Base-by-base conservation (phyloP, 164 flowering plant species). In the Chimonanthus praecox region DNA sequence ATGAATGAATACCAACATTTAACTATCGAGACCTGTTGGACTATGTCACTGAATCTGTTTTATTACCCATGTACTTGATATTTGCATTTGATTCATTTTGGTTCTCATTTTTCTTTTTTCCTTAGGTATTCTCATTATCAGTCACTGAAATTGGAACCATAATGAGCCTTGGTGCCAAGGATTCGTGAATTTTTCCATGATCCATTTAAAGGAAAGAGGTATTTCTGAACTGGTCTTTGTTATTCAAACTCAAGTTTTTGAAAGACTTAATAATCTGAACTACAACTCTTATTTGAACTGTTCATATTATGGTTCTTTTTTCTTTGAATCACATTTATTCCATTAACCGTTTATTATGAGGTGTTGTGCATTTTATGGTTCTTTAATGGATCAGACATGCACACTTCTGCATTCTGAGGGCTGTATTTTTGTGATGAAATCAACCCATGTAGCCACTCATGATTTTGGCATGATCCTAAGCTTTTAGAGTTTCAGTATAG, bases 151-250 rank as follows among this genome's bases (percentile, higher is more conserved):
- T 95, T 71, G 99, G 97, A 80, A 81, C 73, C 74, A 71, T 95
- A 16, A 83, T 95, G 51, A 78, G 87, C 81, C 98, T 95, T 76
- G 96, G 98, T 49, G 75, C 87, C n/a, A 85, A 66, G 70, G 98
- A 86, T 47, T 86, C 94, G 4, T 80, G 99, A 95, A 79, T 91
- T 95, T 82, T 91, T 89, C 63, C 99, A 95, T 80, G 99, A 95
- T 69, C 99, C 99, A 18, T 73, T 72, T 64, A 91, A 87, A 83
- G 98, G 99, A 61, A 95, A 73, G 81, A 89, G 95, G 99, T 94
- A 85, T 9, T 54, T 70, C 4, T 21, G 43, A 21, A 47, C 15
- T 72, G 48, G 5, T 5, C 49, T 48, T 5, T 50, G n/a, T 49
- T 72, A 8, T 51, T 10, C 60, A 13, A 10, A 10, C 60, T 10